phyloP scores from a whole-genome alignment of 441 rosid genomes.

The Codiaeum variegatum region DNA sequence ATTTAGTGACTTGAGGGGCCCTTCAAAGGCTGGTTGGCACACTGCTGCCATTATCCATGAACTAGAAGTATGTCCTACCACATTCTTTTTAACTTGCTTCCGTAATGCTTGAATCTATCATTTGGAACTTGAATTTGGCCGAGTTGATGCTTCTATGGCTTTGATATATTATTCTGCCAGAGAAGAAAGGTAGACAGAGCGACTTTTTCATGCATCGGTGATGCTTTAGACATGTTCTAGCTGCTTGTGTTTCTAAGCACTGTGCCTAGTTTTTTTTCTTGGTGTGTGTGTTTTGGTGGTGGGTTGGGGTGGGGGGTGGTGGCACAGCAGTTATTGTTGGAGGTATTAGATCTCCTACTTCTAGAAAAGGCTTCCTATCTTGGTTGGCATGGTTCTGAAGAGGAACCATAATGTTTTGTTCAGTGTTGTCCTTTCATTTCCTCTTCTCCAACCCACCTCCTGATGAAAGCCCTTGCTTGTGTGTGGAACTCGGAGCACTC shows the following conservation, averaged over 20 bases:
- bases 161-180: background rate
- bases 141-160: background rate
- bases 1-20: conserved; percentile 93
- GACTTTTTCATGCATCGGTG: background rate
- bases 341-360: background rate
- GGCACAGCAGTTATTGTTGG: no score
- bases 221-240: background rate
- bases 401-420: no score
- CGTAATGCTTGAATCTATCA: background rate
- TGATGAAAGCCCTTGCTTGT: background rate
- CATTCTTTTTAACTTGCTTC: conserved; percentile 16
- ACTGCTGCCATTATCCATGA: conserved; percentile 97
- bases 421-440: background rate
- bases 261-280: no score
- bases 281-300: no score
- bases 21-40: conserved; percentile 98
- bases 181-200: background rate
- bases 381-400: background rate
- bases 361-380: background rate
- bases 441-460: background rate
- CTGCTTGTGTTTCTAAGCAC: background rate
- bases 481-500: no score
- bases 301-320: no score
- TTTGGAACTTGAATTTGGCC: background rate
- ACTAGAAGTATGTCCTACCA: conserved; percentile 57